Conservation (phyloP, 106 monocot species). For the Dioscorea dumetorum region DNA sequence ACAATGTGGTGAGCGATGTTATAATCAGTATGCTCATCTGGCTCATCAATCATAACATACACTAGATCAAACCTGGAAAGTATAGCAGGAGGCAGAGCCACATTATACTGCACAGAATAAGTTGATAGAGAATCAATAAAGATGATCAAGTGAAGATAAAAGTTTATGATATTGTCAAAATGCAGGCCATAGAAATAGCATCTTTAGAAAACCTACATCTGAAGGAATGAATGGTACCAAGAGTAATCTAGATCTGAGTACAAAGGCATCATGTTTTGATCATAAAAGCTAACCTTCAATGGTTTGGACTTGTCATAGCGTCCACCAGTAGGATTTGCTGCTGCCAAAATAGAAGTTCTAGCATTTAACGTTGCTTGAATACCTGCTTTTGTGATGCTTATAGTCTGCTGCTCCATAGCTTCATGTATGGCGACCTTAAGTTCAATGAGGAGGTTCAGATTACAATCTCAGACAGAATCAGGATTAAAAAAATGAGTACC, state of each 20-base stretch:
- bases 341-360: conserved; percentile 93
- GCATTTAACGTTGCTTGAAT: conserved; percentile 99
- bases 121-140: not conserved
- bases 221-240: too few species aligned
- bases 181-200: too few species aligned
- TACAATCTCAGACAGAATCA: not conserved
- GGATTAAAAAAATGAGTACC: conserved; percentile 20
- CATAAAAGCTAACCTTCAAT: conserved; percentile 46
- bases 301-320: conserved; percentile 96
- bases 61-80: conserved; percentile 81
- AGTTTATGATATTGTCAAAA: too few species aligned
- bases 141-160: not conserved
- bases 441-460: conserved; percentile 4
- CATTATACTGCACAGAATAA: conserved; percentile 73
- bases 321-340: conserved; percentile 97
- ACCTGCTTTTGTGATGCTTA: conserved; percentile 99
- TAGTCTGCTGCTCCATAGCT: conserved; percentile 99
- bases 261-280: too few species aligned
- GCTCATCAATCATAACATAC: conserved; percentile 96
- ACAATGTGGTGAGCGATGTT: conserved; percentile 99
- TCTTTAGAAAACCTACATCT: too few species aligned
- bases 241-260: too few species aligned
- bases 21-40: conserved; percentile 92
- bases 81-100: conserved; percentile 78
- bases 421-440: conserved; percentile 96